These are phyloP conservation scores for Capsicum rhomboideum DNA, from an alignment of 257 asterid genomes.

Conservation along the genomic window DNA sequence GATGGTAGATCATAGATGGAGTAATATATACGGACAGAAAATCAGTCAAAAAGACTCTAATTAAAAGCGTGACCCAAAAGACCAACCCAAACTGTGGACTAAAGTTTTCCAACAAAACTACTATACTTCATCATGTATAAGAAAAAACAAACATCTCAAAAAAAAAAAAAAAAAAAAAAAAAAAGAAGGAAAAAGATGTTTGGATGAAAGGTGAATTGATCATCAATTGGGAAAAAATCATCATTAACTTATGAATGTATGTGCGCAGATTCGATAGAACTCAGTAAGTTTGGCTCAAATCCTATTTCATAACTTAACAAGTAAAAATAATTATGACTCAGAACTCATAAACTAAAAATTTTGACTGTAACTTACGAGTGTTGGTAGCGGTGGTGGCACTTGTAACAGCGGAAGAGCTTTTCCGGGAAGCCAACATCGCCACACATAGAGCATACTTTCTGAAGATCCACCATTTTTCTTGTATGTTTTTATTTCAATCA, in stretches of 20 bases:
- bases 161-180: not conserved
- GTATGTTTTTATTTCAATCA: too few species aligned
- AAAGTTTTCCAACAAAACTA: not conserved
- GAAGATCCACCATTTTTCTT: conserved; percentile 82
- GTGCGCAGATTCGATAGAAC: too few species aligned
- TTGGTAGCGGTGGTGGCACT: conserved; percentile 82
- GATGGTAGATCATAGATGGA: not conserved
- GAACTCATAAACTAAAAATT: conserved; percentile 12
- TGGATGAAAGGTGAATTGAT: not conserved
- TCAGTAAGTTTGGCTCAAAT: not conserved
- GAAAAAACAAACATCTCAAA: not conserved
- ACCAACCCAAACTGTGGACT: not conserved
- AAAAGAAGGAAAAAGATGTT: not conserved
- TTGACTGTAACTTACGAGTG: conserved; percentile 40
- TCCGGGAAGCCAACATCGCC: conserved; percentile 96
- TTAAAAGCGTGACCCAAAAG: not conserved
- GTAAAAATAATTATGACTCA: not conserved
- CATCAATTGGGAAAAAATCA: not conserved
- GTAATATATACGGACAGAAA: not conserved
- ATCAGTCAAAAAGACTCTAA: not conserved
- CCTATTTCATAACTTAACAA: not conserved
- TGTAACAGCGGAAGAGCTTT: conserved; percentile 88
- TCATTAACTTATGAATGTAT: too few species aligned
- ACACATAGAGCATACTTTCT: conserved; percentile 87
- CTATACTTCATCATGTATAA: not conserved